Evolutionary conservation across 1,139 yeast genomes (phyloP).

Genomic region (Kodamaea sp.): DNA sequence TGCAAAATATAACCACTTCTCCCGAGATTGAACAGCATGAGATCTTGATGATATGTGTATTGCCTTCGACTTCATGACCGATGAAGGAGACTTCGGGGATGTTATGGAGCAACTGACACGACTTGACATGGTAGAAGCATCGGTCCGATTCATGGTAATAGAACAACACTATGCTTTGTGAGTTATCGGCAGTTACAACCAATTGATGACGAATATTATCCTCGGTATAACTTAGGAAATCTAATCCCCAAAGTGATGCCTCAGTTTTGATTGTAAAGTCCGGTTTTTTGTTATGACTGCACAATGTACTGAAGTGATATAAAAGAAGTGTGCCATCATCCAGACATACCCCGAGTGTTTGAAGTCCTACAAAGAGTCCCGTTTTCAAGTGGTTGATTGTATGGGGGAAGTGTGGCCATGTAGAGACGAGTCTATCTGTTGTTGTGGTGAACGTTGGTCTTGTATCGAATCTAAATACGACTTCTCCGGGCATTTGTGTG

Average conservation of each 20-base stretch:
- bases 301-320: conserved; percentile 22
- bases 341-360: conserved; percentile 44
- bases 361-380: conserved; percentile 25
- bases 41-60: conserved; percentile 20
- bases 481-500: conserved; percentile 23
- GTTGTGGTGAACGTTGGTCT: conserved; percentile 37
- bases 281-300: conserved; percentile 20
- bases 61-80: conserved; percentile 16
- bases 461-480: conserved; percentile 35
- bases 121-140: conserved; percentile 30
- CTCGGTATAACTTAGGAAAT: conserved; percentile 26
- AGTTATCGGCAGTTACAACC: conserved; percentile 57
- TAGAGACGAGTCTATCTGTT: conserved; percentile 37
- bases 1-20: conserved; percentile 41
- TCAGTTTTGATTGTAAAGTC: conserved; percentile 35
- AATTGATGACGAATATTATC: conserved; percentile 27
- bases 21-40: conserved; percentile 49
- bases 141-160: conserved; percentile 27
- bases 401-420: conserved; percentile 55
- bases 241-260: conserved; percentile 67
- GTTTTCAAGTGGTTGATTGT: conserved; percentile 46
- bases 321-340: conserved; percentile 57
- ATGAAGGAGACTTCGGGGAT: conserved; percentile 55
- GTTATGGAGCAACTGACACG: conserved; percentile 51
- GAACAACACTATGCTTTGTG: conserved; percentile 44